phyloP scores from a whole-genome alignment of 2,329 filamentous ascomycete genomes.

The Laburnicola sp. region DNA sequence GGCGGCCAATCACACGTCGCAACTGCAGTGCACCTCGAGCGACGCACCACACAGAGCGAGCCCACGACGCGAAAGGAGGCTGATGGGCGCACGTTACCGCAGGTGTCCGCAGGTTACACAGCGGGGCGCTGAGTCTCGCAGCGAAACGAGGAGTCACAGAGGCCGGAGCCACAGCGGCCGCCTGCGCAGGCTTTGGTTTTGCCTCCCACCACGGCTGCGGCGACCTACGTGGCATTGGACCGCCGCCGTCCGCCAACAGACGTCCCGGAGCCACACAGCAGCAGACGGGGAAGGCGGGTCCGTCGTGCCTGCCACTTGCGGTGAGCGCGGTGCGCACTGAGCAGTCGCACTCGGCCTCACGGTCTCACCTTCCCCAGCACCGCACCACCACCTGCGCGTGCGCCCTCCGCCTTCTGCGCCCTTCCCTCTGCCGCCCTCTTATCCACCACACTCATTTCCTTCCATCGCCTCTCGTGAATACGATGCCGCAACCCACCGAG shows the following conservation, averaged over 20 bases:
- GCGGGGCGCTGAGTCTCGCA: not conserved
- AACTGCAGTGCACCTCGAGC: not conserved
- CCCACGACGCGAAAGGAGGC: conserved; percentile 8
- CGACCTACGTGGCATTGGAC: too few species aligned
- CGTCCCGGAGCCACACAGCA: not conserved
- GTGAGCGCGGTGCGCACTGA: too few species aligned
- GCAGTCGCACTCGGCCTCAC: not conserved
- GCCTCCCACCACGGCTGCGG: too few species aligned
- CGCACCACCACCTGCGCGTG: too few species aligned
- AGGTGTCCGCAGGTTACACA: too few species aligned
- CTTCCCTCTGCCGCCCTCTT: not conserved
- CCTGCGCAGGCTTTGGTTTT: not conserved
- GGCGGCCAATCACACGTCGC: conserved; percentile 22
- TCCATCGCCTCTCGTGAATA: conserved; percentile 9
- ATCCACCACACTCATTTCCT: not conserved
- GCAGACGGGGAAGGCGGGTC: not conserved
- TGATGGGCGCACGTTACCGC: too few species aligned
- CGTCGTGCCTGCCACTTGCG: conserved; percentile 5
- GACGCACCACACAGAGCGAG: not conserved
- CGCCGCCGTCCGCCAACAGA: not conserved
- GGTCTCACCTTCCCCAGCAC: not conserved
- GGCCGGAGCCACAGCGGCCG: not conserved
- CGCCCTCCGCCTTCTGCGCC: not conserved
- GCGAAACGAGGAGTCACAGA: conserved; percentile 3
- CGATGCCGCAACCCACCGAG: not conserved